Conservation (phyloP, 352 stramenopile species). For the Elongisporangium prolatum region DNA sequence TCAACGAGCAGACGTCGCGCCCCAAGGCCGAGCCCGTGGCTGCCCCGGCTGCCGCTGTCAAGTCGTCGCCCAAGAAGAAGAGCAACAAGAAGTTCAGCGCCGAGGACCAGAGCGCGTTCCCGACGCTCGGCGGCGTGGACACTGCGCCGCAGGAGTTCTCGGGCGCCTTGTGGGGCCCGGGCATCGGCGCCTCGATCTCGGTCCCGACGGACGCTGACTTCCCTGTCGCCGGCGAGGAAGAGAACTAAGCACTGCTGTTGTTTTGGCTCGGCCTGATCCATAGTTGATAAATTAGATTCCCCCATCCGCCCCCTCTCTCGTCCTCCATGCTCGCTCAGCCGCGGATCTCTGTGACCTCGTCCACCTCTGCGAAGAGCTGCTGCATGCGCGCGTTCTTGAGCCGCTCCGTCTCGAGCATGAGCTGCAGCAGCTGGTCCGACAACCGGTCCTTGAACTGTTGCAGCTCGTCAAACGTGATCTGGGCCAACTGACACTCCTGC, state of each 20-base stretch:
- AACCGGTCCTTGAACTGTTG: conserved; percentile 74
- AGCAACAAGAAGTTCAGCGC: conserved; percentile 82
- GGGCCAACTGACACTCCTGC: conserved; percentile 44
- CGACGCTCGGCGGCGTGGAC: conserved; percentile 57
- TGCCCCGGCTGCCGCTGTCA: conserved; percentile 15
- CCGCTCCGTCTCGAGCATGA: conserved; percentile 58
- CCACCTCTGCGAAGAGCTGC: conserved; percentile 65
- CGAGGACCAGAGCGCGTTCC: conserved; percentile 73
- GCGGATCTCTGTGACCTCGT: conserved; percentile 10
- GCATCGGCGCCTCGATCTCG: conserved; percentile 32
- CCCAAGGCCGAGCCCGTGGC: conserved; percentile 25
- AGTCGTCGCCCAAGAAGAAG: conserved; percentile 56
- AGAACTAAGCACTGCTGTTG: background rate
- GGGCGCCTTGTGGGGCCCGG: conserved; percentile 50
- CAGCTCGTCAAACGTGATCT: conserved; percentile 64
- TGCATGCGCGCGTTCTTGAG: conserved; percentile 75
- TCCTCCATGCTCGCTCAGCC: too few species aligned
- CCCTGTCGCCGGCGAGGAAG: conserved; percentile 26
- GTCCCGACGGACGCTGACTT: conserved; percentile 25
- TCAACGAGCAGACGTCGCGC: conserved; percentile 59
- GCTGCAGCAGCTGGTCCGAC: conserved; percentile 70
- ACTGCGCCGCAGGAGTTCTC: conserved; percentile 19
- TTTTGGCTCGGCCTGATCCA: conserved; percentile 7
- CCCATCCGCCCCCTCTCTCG: background rate
- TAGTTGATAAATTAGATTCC: conserved; percentile 36